These are phyloP conservation scores for Fomitopsis serialis DNA, from an alignment of 768 basidiomycete species.

Conservation along the genomic window DNA sequence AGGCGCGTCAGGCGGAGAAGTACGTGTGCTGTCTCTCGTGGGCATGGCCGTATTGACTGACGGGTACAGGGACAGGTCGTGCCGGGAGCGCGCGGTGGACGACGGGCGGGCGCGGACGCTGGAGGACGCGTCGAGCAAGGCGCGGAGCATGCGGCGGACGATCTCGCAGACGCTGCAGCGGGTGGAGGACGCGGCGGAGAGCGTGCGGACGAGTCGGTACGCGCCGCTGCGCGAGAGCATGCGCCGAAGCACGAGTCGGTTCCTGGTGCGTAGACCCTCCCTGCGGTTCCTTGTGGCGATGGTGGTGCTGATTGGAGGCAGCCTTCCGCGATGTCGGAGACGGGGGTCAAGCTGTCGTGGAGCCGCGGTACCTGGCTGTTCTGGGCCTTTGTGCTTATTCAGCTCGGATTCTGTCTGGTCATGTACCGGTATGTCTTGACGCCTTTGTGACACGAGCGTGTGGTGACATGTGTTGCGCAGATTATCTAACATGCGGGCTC, in stretches of 20 bases:
- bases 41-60: background rate
- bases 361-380: slow-evolving; percentile 26
- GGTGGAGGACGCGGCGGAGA: slow-evolving; percentile 29
- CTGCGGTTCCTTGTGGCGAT: background rate
- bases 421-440: slow-evolving; percentile 51
- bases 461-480: slow-evolving; percentile 23
- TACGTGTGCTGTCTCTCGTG: slow-evolving; percentile 24
- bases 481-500: slow-evolving; percentile 41
- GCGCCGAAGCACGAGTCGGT: slow-evolving; percentile 24
- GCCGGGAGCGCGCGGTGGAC: slow-evolving; percentile 32
- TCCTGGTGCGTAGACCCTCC: slow-evolving; percentile 31
- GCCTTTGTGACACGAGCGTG: background rate
- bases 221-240: slow-evolving; percentile 30
- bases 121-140: slow-evolving; percentile 45
- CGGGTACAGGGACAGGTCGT: slow-evolving; percentile 27
- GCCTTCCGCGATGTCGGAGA: slow-evolving; percentile 13
- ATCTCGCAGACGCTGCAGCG: slow-evolving; percentile 37
- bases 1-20: slow-evolving; percentile 55
- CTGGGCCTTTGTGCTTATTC: slow-evolving; percentile 34
- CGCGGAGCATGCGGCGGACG: slow-evolving; percentile 44
- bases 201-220: slow-evolving; percentile 28
- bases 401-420: slow-evolving; percentile 39
- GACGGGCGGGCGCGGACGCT: slow-evolving; percentile 38
- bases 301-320: background rate
- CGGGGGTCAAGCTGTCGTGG: slow-evolving; percentile 7